Conservation (phyloP, 2,329 filamentous ascomycete genomes). For the Fusarium nodosum region DNA sequence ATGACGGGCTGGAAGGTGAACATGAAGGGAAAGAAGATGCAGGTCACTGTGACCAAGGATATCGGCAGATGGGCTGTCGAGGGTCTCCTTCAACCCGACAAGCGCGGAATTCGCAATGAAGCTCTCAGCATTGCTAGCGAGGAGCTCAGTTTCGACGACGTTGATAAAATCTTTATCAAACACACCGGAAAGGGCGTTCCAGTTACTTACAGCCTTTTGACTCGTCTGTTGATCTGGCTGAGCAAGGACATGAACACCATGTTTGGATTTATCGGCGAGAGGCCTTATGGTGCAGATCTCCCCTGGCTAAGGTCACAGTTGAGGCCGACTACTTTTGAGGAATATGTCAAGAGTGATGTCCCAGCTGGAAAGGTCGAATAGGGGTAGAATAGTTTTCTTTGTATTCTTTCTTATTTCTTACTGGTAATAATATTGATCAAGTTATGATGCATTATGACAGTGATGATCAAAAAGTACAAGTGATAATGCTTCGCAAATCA, state of each 20-base stretch:
- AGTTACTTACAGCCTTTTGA: conserved; percentile 40
- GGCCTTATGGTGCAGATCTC: conserved; percentile 43
- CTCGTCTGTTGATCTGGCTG: conserved; percentile 44
- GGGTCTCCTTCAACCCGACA: conserved; percentile 35
- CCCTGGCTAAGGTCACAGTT: conserved; percentile 36
- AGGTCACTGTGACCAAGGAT: conserved; percentile 46
- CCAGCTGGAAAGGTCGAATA: not conserved
- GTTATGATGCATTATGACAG: not conserved
- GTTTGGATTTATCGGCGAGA: conserved; percentile 43
- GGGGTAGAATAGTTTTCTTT: not conserved
- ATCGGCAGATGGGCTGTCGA: conserved; percentile 47
- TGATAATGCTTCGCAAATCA: not conserved
- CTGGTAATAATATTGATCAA: not conserved
- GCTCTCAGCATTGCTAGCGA: conserved; percentile 48
- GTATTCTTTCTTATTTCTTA: not conserved
- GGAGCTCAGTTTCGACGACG: conserved; percentile 42
- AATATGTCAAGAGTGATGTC: conserved; percentile 39
- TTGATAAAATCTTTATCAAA: conserved; percentile 38
- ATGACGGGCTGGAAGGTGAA: conserved; percentile 49
- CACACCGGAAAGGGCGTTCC: conserved; percentile 43
- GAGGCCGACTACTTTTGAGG: conserved; percentile 43
- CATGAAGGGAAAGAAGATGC: conserved; percentile 47
- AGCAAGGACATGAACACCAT: conserved; percentile 43
- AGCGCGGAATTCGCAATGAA: conserved; percentile 37
- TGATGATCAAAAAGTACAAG: not conserved